Evolutionary conservation across 805 yeast genomes (phyloP).

Genomic region (Ogataea trehaloabstinens): DNA sequence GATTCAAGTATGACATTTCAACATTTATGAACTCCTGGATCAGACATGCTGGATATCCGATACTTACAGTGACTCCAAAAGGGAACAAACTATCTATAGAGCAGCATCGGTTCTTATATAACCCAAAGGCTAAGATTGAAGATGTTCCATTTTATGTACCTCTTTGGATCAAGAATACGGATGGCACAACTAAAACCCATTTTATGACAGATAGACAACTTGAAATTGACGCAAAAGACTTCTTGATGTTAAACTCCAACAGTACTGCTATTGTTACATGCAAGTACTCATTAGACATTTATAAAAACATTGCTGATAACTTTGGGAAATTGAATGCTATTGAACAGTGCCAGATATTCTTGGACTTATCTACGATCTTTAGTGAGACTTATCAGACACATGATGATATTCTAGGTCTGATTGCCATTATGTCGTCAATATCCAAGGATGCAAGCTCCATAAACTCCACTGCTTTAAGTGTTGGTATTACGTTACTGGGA

Average conservation of each 20-base stretch:
- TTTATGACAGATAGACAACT: constrained; percentile 43
- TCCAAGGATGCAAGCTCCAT: constrained; percentile 23
- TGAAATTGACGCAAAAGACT: constrained; percentile 16
- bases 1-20: constrained; percentile 40
- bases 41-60: constrained; percentile 58
- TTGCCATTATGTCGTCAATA: constrained; percentile 31
- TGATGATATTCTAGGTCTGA: constrained; percentile 32
- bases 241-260: constrained; percentile 43
- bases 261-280: constrained; percentile 48
- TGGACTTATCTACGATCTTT: constrained; percentile 40
- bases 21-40: constrained; percentile 60
- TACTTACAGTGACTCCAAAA: constrained; percentile 37
- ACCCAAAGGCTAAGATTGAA: constrained; percentile 36
- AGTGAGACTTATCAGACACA: constrained; percentile 32
- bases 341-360: constrained; percentile 37
- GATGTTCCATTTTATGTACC: constrained; percentile 66
- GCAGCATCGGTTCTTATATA: constrained; percentile 39
- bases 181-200: constrained; percentile 37
- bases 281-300: constrained; percentile 38
- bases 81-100: constrained; percentile 32
- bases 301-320: constrained; percentile 24
- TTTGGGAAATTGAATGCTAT: constrained; percentile 24
- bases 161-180: constrained; percentile 39
- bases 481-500: constrained; percentile 35
- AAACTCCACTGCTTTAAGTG: constrained; percentile 35